Percentiles rank a stretch among this genome's conserved stretches.
Conservation (phyloP, 768 basidiomycete species). For the Hygrophorus russula region DNA sequence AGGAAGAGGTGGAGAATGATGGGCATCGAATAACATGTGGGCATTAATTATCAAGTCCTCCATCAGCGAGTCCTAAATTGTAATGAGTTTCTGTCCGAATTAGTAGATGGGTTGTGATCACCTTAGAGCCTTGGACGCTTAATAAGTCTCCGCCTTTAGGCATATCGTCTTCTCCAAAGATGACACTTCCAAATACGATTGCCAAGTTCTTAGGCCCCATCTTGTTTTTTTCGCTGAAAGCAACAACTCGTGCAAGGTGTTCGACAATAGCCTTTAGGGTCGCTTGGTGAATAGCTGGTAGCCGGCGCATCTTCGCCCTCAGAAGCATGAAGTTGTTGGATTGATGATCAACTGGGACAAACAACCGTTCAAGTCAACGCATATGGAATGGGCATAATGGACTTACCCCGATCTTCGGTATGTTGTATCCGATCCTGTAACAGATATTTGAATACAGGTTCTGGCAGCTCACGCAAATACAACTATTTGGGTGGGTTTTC, state of each 20-base stretch:
- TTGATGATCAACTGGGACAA: slow-evolving; percentile 52
- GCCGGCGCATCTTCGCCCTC: slow-evolving; percentile 75
- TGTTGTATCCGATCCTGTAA: slow-evolving; percentile 75
- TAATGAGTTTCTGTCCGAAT: neutral
- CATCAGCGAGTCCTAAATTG: slow-evolving; percentile 42
- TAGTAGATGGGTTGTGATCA: slow-evolving; percentile 17
- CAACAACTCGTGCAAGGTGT: slow-evolving; percentile 66
- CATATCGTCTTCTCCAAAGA: slow-evolving; percentile 89
- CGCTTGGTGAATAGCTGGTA: slow-evolving; percentile 78
- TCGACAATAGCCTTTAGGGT: slow-evolving; percentile 74
- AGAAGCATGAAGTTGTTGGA: slow-evolving; percentile 63
- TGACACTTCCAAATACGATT: slow-evolving; percentile 79
- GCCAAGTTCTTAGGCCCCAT: slow-evolving; percentile 92
- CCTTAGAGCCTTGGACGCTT: slow-evolving; percentile 67
- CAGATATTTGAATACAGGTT: slow-evolving; percentile 78
- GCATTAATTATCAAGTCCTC: slow-evolving; percentile 76
- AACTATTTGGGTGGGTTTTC: slow-evolving; percentile 30
- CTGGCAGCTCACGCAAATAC: slow-evolving; percentile 80
- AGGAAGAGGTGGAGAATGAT: slow-evolving; percentile 58
- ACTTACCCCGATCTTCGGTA: slow-evolving; percentile 59
- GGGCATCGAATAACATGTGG: slow-evolving; percentile 52
- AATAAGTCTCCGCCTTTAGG: slow-evolving; percentile 70
- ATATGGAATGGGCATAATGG: neutral
- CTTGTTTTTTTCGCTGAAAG: slow-evolving; percentile 66
- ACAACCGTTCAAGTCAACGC: neutral